phyloP scores from a whole-genome alignment of 108 stramenopile species.

The Skeletonema costatum region DNA sequence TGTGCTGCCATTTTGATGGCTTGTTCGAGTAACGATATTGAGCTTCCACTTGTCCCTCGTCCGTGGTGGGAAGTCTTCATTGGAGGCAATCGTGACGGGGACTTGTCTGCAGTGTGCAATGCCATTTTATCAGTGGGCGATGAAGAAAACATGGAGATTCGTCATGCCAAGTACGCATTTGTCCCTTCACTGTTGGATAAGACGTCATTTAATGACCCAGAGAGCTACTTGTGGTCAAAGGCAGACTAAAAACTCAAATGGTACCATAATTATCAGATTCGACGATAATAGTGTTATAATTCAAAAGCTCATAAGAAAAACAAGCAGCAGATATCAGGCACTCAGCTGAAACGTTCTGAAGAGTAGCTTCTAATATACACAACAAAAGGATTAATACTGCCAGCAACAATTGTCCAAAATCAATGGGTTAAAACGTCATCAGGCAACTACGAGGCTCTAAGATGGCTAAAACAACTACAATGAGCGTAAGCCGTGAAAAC shows the following conservation, averaged over 20 bases:
- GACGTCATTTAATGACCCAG: constrained; percentile 71
- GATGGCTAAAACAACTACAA: too few species aligned
- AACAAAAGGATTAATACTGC: too few species aligned
- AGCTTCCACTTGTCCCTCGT: constrained; percentile 50
- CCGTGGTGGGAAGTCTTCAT: constrained; percentile 79
- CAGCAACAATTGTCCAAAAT: too few species aligned
- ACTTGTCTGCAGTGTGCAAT: constrained; percentile 60
- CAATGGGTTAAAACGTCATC: too few species aligned
- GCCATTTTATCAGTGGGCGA: constrained; percentile 56
- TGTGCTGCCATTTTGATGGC: constrained; percentile 65
- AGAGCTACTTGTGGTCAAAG: constrained; percentile 76
- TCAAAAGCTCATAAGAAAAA: too few species aligned
- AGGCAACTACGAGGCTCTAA: too few species aligned
- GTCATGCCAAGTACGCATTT: constrained; percentile 40
- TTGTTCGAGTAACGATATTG: constrained; percentile 32
- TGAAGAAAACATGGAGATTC: constrained; percentile 2
- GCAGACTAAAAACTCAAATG: constrained; percentile 10
- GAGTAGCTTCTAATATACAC: too few species aligned
- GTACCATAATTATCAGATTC: not conserved
- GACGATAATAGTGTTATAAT: not conserved
- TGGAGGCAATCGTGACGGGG: constrained; percentile 32
- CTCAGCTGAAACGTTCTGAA: too few species aligned
- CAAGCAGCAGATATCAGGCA: too few species aligned
- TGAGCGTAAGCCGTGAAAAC: too few species aligned
- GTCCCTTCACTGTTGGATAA: constrained; percentile 48